Evolutionary conservation across 2,329 filamentous ascomycete genomes (phyloP), one percentile per base, ranked within the genome.

Genomic region (Chaetothyriales sp.): DNA sequence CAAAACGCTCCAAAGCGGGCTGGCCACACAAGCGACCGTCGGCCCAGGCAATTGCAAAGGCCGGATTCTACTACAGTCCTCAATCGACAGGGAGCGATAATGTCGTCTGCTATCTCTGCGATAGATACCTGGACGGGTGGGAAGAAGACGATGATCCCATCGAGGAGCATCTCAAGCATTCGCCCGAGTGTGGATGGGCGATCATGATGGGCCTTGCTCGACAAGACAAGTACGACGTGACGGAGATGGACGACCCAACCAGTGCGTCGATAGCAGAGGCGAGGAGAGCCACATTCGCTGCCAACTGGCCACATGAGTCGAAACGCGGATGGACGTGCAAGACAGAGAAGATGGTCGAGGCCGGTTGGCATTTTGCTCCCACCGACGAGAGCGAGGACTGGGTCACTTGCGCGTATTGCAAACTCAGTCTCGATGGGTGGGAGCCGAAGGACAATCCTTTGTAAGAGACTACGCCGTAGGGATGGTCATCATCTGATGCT

Each of bases 291-390:
- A 98, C 92, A 0, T 98, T 97, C 68, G 79, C 75, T n/a, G 78
- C 78, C 13, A 76, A 76, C 59, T 98, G 92, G 92, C 89, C 89
- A 0, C 86, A 98, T 61, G 89, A 98, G 58, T 74, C 74, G 1
- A 94, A 92, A 70, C 83, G 82, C 63, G 87, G 85, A 5, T 95
- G 89, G 89, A 82, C 86, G 57, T 94, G 87, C 71, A 94, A 92
- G 67, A 82, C 80, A 0, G 85, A 92, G 60, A 89, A 94, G 82
- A 82, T 97, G 72, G 87, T 87, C 33, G 86, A 90, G 58, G 86
- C 88, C 25, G 92, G 92, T 9, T 98, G 90, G 89, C 89, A 85
- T 64, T 95, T 89, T 69, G 94, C 89, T 20, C 89, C 92, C 0
- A 86, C 81, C 5, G 71, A 79, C 44, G 88, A 90, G 44, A 87